These are phyloP conservation scores for Magnolia sinica DNA, from an alignment of 164 flowering plant species.

Conservation along the genomic window DNA sequence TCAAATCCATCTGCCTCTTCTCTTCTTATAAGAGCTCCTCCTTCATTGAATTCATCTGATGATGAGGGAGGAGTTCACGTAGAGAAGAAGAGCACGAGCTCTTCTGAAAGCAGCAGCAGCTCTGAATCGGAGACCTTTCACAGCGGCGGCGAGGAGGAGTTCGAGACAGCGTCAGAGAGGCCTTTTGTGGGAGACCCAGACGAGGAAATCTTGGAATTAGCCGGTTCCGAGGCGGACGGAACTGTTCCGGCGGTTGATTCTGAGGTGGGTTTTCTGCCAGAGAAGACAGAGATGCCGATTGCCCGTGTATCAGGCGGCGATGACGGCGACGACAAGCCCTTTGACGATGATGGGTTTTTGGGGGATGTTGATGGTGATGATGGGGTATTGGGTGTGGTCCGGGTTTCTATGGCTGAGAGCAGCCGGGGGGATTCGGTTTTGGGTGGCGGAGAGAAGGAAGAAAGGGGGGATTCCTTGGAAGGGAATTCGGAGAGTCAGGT, in stretches of 20 bases:
- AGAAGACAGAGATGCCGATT: conserved; percentile 21
- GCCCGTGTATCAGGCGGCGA: conserved; percentile 35
- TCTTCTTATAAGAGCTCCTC: conserved; percentile 39
- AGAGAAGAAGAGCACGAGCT: neutral
- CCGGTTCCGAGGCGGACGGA: conserved; percentile 6
- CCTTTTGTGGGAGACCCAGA: conserved; percentile 35
- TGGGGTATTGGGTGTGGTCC: conserved; percentile 11
- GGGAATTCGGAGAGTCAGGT: neutral
- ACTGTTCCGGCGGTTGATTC: neutral
- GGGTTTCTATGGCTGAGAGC: conserved; percentile 2
- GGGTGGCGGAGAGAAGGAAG: neutral
- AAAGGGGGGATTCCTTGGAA: neutral
- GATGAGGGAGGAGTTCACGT: conserved; percentile 2
- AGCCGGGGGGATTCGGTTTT: neutral
- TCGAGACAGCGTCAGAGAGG: conserved; percentile 54
- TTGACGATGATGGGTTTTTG: conserved; percentile 5
- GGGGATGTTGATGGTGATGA: conserved; percentile 25
- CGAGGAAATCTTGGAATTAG: conserved; percentile 28
- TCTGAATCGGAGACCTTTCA: conserved; percentile 34
- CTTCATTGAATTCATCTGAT: conserved; percentile 30
- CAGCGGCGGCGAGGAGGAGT: conserved; percentile 48
- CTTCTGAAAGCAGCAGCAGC: conserved; percentile 5
- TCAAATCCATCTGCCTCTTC: conserved; percentile 26
- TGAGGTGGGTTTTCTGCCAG: neutral
- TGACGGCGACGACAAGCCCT: conserved; percentile 23